These are phyloP conservation scores for Tolypocladium inflatum DNA, from an alignment of 2,329 filamentous ascomycete genomes.

Conservation along the genomic window DNA sequence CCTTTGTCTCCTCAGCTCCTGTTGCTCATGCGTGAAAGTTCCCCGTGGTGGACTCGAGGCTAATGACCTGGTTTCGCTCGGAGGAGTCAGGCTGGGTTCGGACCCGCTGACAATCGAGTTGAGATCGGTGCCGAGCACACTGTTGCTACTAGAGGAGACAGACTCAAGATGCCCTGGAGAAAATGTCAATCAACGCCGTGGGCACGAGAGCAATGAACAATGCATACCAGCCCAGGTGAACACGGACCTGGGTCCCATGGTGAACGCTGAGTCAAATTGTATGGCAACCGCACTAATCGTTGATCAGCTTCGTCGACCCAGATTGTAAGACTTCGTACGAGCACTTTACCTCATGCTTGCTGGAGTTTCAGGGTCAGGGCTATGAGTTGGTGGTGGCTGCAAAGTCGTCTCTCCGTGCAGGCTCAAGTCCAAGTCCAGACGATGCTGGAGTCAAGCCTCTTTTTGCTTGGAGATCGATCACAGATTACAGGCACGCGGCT, in stretches of 20 bases:
- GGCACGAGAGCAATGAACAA: neutral
- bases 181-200: neutral
- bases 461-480: neutral
- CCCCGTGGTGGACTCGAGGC: constrained; percentile 49
- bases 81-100: constrained; percentile 42
- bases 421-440: neutral
- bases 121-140: constrained; percentile 35
- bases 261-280: constrained; percentile 41
- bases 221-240: constrained; percentile 40
- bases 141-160: constrained; percentile 15
- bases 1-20: constrained; percentile 51
- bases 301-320: neutral
- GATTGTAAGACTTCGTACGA: neutral
- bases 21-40: constrained; percentile 47
- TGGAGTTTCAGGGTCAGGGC: constrained; percentile 1
- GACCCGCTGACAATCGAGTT: constrained; percentile 35
- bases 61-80: constrained; percentile 38
- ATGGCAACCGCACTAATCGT: constrained; percentile 36
- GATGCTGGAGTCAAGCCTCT: neutral
- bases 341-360: constrained; percentile 26
- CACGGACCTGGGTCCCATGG: constrained; percentile 39
- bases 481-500: neutral
- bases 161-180: constrained; percentile 24
- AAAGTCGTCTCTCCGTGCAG: neutral
- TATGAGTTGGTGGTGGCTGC: neutral